These are phyloP conservation scores for Candida methanosorbosa DNA, from an alignment of 805 yeast genomes.

Conservation along the genomic window DNA sequence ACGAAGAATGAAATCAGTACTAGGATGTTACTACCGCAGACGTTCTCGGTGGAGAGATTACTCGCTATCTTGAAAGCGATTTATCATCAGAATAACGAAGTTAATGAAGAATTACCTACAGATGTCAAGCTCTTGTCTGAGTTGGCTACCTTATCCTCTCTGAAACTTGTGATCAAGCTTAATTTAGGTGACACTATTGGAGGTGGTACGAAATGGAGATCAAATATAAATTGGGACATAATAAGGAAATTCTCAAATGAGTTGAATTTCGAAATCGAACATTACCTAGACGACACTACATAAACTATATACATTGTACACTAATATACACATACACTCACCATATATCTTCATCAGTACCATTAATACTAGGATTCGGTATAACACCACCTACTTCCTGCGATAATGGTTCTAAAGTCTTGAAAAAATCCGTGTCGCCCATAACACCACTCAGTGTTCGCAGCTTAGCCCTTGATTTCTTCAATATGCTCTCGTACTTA, in stretches of 20 bases:
- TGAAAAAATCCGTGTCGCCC: constrained; percentile 14
- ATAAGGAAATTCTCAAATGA: constrained; percentile 54
- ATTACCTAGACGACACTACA: constrained; percentile 47
- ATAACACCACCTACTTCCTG: constrained; percentile 15
- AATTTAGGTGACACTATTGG: constrained; percentile 37
- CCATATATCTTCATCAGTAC: constrained; percentile 22
- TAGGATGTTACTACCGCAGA: constrained; percentile 58
- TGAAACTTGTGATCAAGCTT: constrained; percentile 20
- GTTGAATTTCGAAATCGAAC: constrained; percentile 56
- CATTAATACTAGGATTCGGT: too few relatives aligned
- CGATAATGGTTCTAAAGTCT: constrained; percentile 13
- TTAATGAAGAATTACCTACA: constrained; percentile 17
- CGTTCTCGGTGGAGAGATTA: constrained; percentile 71
- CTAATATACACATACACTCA: constrained; percentile 15
- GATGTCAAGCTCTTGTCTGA: constrained; percentile 29
- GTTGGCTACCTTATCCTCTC: constrained; percentile 26
- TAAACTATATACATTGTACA: constrained; percentile 17
- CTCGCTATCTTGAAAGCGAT: constrained; percentile 74
- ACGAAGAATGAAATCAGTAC: constrained; percentile 44
- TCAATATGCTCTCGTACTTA: constrained; percentile 17
- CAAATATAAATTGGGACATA: constrained; percentile 63
- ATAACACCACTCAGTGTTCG: constrained; percentile 17
- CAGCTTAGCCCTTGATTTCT: constrained; percentile 17
- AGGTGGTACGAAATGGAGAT: constrained; percentile 69
- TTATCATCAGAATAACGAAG: constrained; percentile 33